Conservation (phyloP, 345 rosid genomes). For the Clausena lansium region DNA sequence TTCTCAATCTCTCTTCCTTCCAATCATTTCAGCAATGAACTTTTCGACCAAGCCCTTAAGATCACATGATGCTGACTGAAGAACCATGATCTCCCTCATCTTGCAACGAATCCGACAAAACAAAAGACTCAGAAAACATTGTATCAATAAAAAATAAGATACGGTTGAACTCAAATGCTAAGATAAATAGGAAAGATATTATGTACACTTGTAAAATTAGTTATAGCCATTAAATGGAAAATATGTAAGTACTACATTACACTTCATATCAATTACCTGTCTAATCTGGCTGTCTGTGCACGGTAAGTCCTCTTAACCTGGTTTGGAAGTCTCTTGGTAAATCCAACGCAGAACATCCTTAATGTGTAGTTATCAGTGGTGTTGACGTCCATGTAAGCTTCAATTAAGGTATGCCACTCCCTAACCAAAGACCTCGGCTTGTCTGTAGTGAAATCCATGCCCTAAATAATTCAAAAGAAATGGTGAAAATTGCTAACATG, state of each 20-base stretch:
- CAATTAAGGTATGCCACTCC: slow-evolving; percentile 92
- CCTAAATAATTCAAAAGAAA: slow-evolving; percentile 34
- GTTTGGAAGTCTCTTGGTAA: slow-evolving; percentile 89
- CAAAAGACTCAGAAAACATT: background rate
- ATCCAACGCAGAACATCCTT: slow-evolving; percentile 90
- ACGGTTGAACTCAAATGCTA: background rate
- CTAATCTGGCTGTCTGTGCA: slow-evolving; percentile 93
- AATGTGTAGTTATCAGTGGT: slow-evolving; percentile 80
- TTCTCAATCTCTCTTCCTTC: slow-evolving; percentile 71
- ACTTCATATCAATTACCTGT: slow-evolving; percentile 37
- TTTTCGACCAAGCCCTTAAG: slow-evolving; percentile 74
- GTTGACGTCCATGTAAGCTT: slow-evolving; percentile 92
- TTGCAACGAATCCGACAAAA: slow-evolving; percentile 63
- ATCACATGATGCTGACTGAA: slow-evolving; percentile 81
- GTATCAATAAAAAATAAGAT: background rate
- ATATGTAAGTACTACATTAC: background rate
- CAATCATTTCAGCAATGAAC: slow-evolving; percentile 79
- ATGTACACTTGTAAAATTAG: too few species aligned
- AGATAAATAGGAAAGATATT: background rate
- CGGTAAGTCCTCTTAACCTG: slow-evolving; percentile 89
- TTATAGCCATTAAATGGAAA: background rate
- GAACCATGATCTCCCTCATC: slow-evolving; percentile 86
- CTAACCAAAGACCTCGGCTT: slow-evolving; percentile 90
- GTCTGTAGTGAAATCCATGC: slow-evolving; percentile 92
- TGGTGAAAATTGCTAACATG: background rate